Base-by-base conservation (phyloP, 257 asterid genomes). In the Gentiana dahurica region DNA sequence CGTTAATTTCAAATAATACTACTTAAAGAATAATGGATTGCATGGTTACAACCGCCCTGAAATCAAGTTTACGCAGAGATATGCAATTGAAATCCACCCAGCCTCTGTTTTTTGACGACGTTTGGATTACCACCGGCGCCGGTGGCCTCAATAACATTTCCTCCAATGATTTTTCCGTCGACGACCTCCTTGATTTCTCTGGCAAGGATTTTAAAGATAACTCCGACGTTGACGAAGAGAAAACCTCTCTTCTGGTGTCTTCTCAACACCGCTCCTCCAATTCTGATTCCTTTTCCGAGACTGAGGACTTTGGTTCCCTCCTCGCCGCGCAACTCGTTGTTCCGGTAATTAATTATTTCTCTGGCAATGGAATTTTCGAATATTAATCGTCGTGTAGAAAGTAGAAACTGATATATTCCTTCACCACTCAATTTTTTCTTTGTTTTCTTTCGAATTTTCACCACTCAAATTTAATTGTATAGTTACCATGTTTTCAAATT, bases 131-230 rank as follows among this genome's bases (percentile, higher is more conserved):
- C 45, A 49, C 86, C 54, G 87, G 84, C 10, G 70, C 80, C 45
- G 51, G 87, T 52, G 87, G 84, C 10, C 67, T 79, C 24, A 83
- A 77, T 76, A 65, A 24, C 78, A 94, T 54, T n/a, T 51, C 67
- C 2, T 53, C 66, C 49, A 95, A 93, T 51, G 99, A 93, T 76
- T 93, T 93, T 63, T 88, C 95, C 33, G 95, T 93, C 11, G 99
- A 93, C 48, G 99, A 93, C 64, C 95, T 93, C 13, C 87, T 93
- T 46, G 96, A 92, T 58, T 86, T 92, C 68, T 70, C 97, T 53
- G 96, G 80, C 4, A 80, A 85, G 44, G 88, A 80, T 33, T 79
- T 81, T 65, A 79, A 73, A 59, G 94, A 76, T 0, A 79, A 59
- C 8, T 51, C 62, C 0, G 65, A 67, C 12, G 85, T 82, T 33